Conservation (phyloP, 805 yeast genomes). For the Ogataea philodendri region DNA sequence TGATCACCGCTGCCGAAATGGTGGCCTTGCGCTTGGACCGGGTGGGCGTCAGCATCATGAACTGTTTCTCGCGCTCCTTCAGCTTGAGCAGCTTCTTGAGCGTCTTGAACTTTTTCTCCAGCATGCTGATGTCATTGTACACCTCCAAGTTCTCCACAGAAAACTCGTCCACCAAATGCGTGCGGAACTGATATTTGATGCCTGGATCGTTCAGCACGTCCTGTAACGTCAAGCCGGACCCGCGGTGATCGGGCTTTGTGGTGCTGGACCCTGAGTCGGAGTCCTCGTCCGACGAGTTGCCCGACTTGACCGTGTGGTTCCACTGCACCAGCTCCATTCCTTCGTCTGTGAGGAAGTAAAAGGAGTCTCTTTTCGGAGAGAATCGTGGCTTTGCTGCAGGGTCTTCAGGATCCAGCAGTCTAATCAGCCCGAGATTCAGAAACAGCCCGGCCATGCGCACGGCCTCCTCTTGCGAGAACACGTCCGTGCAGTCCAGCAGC, state of each 20-base stretch:
- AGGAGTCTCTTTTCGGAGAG: conserved; percentile 18
- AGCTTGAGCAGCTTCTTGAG: conserved; percentile 41
- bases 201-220: conserved; percentile 72
- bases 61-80: conserved; percentile 26
- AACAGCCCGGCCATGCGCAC: conserved; percentile 50
- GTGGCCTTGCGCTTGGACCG: conserved; percentile 30
- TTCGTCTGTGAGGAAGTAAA: conserved; percentile 24
- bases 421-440: conserved; percentile 44
- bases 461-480: conserved; percentile 52
- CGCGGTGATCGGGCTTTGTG: neutral
- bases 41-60: conserved; percentile 14
- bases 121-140: conserved; percentile 55
- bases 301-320: conserved; percentile 9
- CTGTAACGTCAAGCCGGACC: conserved; percentile 29
- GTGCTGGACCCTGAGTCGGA: conserved; percentile 1
- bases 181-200: conserved; percentile 59
- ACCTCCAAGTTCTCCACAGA: conserved; percentile 80
- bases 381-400: conserved; percentile 10
- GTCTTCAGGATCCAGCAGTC: conserved; percentile 34
- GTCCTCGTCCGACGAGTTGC: conserved; percentile 7
- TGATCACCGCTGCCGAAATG: conserved; percentile 38
- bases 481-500: conserved; percentile 87
- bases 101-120: conserved; percentile 45
- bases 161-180: conserved; percentile 59
- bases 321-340: conserved; percentile 27